Evolutionary conservation across 352 stramenopile genomes (phyloP).

Genomic region (Pythium sukuiense): DNA sequence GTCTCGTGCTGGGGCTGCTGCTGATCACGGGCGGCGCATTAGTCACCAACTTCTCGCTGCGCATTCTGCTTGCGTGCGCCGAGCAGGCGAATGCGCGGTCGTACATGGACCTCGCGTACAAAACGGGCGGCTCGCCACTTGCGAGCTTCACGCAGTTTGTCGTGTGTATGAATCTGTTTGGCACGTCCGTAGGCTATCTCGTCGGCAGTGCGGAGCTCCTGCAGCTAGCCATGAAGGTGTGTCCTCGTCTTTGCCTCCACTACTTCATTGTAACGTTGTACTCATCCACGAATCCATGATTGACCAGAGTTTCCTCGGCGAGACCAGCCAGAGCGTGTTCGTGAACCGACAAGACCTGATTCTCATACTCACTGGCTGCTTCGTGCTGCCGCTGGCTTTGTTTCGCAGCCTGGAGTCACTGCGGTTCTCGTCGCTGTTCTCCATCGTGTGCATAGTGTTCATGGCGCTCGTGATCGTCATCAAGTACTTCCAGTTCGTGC

Average conservation of each 20-base stretch:
- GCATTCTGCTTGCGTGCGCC: constrained; percentile 74
- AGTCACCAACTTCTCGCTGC: constrained; percentile 82
- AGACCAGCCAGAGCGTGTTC: constrained; percentile 49
- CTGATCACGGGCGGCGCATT: constrained; percentile 69
- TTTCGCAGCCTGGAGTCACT: constrained; percentile 82
- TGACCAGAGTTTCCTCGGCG: constrained; percentile 41
- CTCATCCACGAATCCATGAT: neutral
- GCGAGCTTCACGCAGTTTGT: constrained; percentile 74
- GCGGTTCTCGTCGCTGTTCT: constrained; percentile 87
- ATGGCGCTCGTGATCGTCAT: constrained; percentile 87
- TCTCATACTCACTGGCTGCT: constrained; percentile 49
- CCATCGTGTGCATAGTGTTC: constrained; percentile 86
- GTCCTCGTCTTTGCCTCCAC: neutral
- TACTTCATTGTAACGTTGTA: neutral
- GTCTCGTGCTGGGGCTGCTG: constrained; percentile 66
- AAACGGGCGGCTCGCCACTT: constrained; percentile 62
- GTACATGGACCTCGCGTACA: constrained; percentile 80
- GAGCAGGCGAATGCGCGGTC: constrained; percentile 72
- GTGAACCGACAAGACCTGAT: constrained; percentile 70
- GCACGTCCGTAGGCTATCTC: constrained; percentile 82
- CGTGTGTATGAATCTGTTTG: constrained; percentile 88
- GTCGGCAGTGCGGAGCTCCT: constrained; percentile 80
- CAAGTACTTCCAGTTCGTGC: constrained; percentile 90
- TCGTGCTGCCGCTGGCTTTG: constrained; percentile 82
- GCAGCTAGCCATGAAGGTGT: constrained; percentile 59